Evolutionary conservation across 2,329 filamentous ascomycete genomes (phyloP).

Genomic region (Gnomoniopsis sp.): DNA sequence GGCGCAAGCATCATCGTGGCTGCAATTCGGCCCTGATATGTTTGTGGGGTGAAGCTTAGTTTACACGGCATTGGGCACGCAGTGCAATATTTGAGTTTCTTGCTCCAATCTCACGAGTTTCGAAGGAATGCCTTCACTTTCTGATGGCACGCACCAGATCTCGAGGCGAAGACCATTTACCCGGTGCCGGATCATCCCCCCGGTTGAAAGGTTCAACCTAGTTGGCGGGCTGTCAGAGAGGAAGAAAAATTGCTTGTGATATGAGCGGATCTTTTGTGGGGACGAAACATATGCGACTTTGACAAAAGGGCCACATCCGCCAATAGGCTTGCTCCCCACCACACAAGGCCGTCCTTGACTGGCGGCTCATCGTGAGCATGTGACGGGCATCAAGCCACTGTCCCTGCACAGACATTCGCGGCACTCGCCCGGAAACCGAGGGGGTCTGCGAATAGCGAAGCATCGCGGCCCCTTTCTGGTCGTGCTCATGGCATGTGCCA

Average conservation of each 20-base stretch:
- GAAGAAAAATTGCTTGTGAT: constrained; percentile 19
- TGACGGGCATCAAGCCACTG: constrained; percentile 6
- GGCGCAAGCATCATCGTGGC: constrained; percentile 3
- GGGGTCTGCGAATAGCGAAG: background rate
- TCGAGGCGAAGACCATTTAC: background rate
- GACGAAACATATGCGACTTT: constrained; percentile 13
- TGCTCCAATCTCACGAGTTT: background rate
- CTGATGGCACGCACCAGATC: background rate
- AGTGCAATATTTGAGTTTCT: background rate
- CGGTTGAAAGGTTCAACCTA: background rate
- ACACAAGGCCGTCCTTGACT: constrained; percentile 14
- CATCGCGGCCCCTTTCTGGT: background rate
- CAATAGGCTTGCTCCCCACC: constrained; percentile 12
- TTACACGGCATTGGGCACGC: background rate
- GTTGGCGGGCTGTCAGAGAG: background rate
- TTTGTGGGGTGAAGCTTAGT: background rate
- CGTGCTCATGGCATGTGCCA: constrained; percentile 14
- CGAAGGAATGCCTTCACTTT: background rate
- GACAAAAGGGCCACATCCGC: background rate
- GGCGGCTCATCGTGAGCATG: constrained; percentile 15
- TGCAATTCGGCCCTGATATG: background rate
- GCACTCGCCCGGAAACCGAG: background rate
- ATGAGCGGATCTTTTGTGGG: background rate
- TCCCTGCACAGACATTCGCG: background rate
- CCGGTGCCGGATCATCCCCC: constrained; percentile 7